phyloP scores from a whole-genome alignment of 2,329 filamentous ascomycete species.

The Nectriaceae sp. region DNA sequence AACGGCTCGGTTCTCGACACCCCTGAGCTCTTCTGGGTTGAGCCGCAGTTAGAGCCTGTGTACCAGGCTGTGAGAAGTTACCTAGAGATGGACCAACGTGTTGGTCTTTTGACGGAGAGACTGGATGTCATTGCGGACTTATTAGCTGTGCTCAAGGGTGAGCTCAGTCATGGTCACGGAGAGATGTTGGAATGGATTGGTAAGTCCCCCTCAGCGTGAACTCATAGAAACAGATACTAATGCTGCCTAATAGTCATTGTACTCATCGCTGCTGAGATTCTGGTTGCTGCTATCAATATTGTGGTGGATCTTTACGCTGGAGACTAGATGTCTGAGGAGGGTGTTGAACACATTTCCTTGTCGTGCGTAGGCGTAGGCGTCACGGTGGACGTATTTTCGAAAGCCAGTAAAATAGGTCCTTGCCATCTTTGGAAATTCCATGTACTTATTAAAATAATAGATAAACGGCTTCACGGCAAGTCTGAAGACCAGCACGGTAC shows the following conservation, averaged over 20 bases:
- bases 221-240: conserved; percentile 5
- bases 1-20: conserved; percentile 96
- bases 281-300: conserved; percentile 92
- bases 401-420: conserved; percentile 1
- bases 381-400: conserved; percentile 8
- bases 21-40: conserved; percentile 97
- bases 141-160: conserved; percentile 90
- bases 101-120: conserved; percentile 84
- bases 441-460: conserved; percentile 24
- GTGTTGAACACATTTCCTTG: background rate
- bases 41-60: conserved; percentile 93
- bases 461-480: conserved; percentile 27
- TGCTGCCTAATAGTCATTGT: conserved; percentile 70
- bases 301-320: conserved; percentile 83
- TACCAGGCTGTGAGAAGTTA: conserved; percentile 96
- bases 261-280: conserved; percentile 91
- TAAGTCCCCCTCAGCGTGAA: conserved; percentile 46
- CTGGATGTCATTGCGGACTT: conserved; percentile 87
- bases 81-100: conserved; percentile 96
- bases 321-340: conserved; percentile 22
- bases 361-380: conserved; percentile 5
- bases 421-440: conserved; percentile 10
- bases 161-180: conserved; percentile 89
- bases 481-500: conserved; percentile 11
- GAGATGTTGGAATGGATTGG: conserved; percentile 90